Conservation (phyloP, 1,139 yeast genomes). For the Ogataea hybrid region DNA sequence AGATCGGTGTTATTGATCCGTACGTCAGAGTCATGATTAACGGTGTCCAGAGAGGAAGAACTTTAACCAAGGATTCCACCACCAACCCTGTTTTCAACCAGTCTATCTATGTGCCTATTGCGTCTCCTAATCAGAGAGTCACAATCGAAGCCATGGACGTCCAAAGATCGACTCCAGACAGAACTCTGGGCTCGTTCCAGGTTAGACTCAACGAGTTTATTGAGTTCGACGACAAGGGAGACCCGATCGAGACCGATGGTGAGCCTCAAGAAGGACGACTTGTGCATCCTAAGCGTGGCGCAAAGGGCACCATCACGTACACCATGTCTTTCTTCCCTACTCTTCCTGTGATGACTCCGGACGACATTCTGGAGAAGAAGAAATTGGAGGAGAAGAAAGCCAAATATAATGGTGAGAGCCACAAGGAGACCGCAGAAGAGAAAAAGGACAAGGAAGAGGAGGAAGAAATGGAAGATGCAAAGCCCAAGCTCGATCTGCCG, state of each 20-base stretch:
- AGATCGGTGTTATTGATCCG: slow-evolving; percentile 90
- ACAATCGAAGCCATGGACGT: slow-evolving; percentile 92
- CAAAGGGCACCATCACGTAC: slow-evolving; percentile 78
- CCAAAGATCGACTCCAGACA: slow-evolving; percentile 71
- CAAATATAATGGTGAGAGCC: slow-evolving; percentile 7
- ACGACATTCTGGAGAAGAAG: slow-evolving; percentile 57
- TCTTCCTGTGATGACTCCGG: slow-evolving; percentile 71
- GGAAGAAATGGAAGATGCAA: slow-evolving; percentile 34
- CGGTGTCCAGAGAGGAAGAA: slow-evolving; percentile 75
- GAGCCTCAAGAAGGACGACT: slow-evolving; percentile 60
- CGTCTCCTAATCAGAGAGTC: slow-evolving; percentile 77
- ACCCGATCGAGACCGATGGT: slow-evolving; percentile 60
- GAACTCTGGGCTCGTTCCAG: slow-evolving; percentile 82
- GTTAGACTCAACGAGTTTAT: slow-evolving; percentile 66
- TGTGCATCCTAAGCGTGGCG: slow-evolving; percentile 64
- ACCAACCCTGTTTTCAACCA: slow-evolving; percentile 86
- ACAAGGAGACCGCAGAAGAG: background rate
- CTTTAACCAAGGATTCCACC: slow-evolving; percentile 65
- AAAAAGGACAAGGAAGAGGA: slow-evolving; percentile 28
- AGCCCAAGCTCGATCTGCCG: slow-evolving; percentile 55
- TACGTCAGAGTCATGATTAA: slow-evolving; percentile 78
- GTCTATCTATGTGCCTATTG: slow-evolving; percentile 73
- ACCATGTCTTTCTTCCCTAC: slow-evolving; percentile 79
- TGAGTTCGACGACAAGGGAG: slow-evolving; percentile 62
- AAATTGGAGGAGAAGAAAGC: slow-evolving; percentile 29